phyloP scores from a whole-genome alignment of 192 early-diverging fungal species.

The Mortierella claussenii region DNA sequence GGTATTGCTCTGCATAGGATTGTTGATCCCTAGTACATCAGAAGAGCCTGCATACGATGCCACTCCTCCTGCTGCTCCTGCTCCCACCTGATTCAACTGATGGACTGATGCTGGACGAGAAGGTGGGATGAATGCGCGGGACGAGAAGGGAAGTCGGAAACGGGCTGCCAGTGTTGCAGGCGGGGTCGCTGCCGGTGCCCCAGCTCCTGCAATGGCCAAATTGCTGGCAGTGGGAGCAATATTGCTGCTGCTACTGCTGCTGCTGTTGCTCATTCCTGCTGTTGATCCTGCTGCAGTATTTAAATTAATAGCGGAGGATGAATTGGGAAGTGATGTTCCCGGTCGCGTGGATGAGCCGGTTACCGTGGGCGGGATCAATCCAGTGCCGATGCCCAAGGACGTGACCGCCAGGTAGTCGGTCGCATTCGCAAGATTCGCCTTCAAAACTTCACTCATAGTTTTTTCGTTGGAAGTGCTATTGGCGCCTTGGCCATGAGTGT shows the following conservation, averaged over 20 bases:
- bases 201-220: no score
- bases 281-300: not conserved
- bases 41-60: slow-evolving; percentile 7
- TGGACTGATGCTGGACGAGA: slow-evolving; percentile 45
- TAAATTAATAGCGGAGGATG: slow-evolving; percentile 22
- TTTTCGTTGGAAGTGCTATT: slow-evolving; percentile 9
- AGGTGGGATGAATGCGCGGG: slow-evolving; percentile 39
- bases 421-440: slow-evolving; percentile 8
- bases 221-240: no score
- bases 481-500: not conserved
- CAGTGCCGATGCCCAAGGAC: slow-evolving; percentile 29
- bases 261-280: no score
- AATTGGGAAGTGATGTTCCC: slow-evolving; percentile 17
- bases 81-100: slow-evolving; percentile 19
- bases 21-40: slow-evolving; percentile 36
- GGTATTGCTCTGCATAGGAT: slow-evolving; percentile 41
- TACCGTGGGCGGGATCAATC: slow-evolving; percentile 26
- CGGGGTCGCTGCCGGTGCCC: no score
- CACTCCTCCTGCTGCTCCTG: not conserved
- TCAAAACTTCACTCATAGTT: slow-evolving; percentile 25
- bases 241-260: no score
- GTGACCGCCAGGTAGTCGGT: slow-evolving; percentile 30
- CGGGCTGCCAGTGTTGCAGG: slow-evolving; percentile 33
- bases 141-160: slow-evolving; percentile 50
- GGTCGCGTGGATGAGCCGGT: slow-evolving; percentile 38